A percentile compares a stretch with the other conserved stretches of the same genome.
phyloP scores from a whole-genome alignment of 441 rosid genomes.

The Populus hybrid region DNA sequence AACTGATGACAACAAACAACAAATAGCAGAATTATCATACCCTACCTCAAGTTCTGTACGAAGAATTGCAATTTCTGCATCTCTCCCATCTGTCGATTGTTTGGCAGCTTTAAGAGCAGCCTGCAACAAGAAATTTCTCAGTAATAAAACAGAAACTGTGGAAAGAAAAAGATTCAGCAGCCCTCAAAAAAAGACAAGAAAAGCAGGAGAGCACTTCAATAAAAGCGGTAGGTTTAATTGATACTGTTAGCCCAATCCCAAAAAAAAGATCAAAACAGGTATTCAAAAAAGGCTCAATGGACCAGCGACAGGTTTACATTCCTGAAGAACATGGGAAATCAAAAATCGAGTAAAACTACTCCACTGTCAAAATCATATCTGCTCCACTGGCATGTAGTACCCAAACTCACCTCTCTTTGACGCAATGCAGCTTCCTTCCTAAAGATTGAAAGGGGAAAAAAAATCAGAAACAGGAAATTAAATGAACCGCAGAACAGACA shows the following conservation, averaged over 20 bases:
- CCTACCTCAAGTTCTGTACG: conserved; percentile 73
- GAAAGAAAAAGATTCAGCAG: conserved; percentile 14
- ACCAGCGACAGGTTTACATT: background rate
- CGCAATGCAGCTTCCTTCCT: conserved; percentile 97
- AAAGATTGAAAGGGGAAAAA: conserved; percentile 4
- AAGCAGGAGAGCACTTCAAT: background rate
- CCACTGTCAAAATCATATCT: conserved; percentile 8
- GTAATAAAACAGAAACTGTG: background rate
- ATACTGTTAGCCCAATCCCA: background rate
- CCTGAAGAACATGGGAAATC: conserved; percentile 10
- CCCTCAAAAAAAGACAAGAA: background rate
- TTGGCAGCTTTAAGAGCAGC: conserved; percentile 82
- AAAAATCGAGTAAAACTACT: background rate
- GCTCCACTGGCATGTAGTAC: conserved; percentile 9
- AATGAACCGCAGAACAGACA: conserved; percentile 2
- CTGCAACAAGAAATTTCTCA: conserved; percentile 23
- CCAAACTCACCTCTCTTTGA: conserved; percentile 71
- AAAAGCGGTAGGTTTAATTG: background rate
- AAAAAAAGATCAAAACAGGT: background rate
- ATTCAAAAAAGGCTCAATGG: conserved; percentile 9
- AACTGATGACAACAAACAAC: conserved; percentile 17
- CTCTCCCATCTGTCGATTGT: conserved; percentile 65
- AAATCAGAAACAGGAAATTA: conserved; percentile 18
- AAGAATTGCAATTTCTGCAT: conserved; percentile 63
- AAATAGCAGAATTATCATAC: conserved; percentile 14